Conservation (phyloP, 2,329 filamentous ascomycete genomes). For the Aspergillus sp. region DNA sequence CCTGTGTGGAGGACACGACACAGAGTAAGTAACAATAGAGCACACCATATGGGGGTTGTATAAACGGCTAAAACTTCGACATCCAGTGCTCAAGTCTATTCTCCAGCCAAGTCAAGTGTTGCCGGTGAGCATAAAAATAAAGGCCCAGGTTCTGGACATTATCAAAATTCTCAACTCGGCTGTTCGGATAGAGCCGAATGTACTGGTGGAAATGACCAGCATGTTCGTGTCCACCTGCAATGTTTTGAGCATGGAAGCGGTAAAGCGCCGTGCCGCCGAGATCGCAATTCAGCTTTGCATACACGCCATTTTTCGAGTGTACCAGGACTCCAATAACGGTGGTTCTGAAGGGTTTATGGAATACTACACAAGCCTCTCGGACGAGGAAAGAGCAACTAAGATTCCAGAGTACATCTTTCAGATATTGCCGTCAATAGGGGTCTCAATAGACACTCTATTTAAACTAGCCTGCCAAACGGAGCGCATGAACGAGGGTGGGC, state of each 20-base stretch:
- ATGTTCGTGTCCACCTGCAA: neutral
- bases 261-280: neutral
- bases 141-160: constrained; percentile 51
- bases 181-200: constrained; percentile 1
- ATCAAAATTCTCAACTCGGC: constrained; percentile 39
- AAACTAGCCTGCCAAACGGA: constrained; percentile 25
- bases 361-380: too few relatives aligned
- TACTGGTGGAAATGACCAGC: neutral
- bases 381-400: neutral
- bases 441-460: constrained; percentile 23
- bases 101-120: constrained; percentile 43
- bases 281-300: neutral
- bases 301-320: neutral
- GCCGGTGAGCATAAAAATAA: constrained; percentile 45
- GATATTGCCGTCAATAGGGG: neutral
- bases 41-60: neutral
- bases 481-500: constrained; percentile 37
- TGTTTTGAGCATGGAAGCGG: neutral
- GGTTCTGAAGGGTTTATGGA: neutral
- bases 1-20: constrained; percentile 25
- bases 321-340: constrained; percentile 20
- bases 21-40: constrained; percentile 26
- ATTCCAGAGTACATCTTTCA: neutral
- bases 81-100: constrained; percentile 43
- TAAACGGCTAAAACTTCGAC: constrained; percentile 5